Percentiles rank a stretch among this genome's conserved stretches.
phyloP scores from a whole-genome alignment of 352 stramenopile genomes.

The Phytophthora pluvialis region DNA sequence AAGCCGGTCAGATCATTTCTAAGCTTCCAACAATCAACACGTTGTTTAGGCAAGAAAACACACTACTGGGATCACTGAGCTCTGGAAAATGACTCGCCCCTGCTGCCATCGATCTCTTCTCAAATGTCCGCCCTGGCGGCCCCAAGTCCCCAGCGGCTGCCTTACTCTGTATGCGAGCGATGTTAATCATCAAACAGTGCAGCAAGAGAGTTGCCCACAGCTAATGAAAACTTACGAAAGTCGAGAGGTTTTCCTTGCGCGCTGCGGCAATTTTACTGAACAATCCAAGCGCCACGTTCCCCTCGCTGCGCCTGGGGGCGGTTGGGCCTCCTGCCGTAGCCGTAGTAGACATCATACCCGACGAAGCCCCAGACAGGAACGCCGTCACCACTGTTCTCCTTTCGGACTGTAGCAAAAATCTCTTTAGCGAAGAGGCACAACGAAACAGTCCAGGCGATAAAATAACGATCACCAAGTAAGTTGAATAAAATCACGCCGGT shows the following conservation, averaged over 20 bases:
- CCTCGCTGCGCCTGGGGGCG: conserved; percentile 27
- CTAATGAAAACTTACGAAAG: conserved; percentile 39
- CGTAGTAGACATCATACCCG: conserved; percentile 15
- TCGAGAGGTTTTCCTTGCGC: conserved; percentile 70
- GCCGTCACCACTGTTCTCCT: conserved; percentile 28
- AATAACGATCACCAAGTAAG: conserved; percentile 17
- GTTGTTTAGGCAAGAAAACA: neutral
- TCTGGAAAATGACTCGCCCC: conserved; percentile 56
- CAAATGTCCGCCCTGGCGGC: conserved; percentile 21
- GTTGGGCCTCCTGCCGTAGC: conserved; percentile 10
- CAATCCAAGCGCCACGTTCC: conserved; percentile 64
- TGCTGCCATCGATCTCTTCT: conserved; percentile 20
- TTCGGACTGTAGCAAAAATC: neutral
- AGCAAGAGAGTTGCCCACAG: neutral
- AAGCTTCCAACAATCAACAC: neutral
- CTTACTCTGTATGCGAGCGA: conserved; percentile 22
- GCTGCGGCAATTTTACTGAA: conserved; percentile 81
- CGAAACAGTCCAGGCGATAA: conserved; percentile 23
- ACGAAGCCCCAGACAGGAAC: conserved; percentile 23
- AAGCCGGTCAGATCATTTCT: conserved; percentile 3
- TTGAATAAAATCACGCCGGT: no score
- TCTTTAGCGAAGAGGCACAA: conserved; percentile 22
- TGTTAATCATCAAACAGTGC: neutral
- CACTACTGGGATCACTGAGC: conserved; percentile 46
- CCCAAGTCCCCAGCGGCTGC: conserved; percentile 10